Conservation (phyloP, 345 rosid genomes). For the Sonneratia caseolaris region DNA sequence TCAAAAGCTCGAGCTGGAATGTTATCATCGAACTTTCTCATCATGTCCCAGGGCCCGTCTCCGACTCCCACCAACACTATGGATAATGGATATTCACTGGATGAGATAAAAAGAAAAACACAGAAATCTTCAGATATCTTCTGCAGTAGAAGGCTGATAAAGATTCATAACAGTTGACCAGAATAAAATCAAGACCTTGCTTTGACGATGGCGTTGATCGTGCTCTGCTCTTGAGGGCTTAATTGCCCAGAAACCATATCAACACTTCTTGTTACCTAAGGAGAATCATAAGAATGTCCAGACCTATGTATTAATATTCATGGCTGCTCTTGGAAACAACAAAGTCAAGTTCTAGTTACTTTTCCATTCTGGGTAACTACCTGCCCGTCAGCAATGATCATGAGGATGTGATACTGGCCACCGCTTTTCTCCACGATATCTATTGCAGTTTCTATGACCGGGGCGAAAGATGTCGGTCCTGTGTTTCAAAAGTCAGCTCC, state of each 20-base stretch:
- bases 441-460: slow-evolving; percentile 34
- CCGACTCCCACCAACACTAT: slow-evolving; percentile 49
- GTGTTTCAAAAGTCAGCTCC: not conserved
- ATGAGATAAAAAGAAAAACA: not conserved
- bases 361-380: slow-evolving; percentile 9
- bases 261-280: slow-evolving; percentile 44
- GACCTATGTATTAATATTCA: not conserved
- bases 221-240: slow-evolving; percentile 39
- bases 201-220: slow-evolving; percentile 38
- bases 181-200: slow-evolving; percentile 27
- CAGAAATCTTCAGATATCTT: not conserved
- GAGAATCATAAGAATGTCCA: not conserved
- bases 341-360: not conserved
- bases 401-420: slow-evolving; percentile 47
- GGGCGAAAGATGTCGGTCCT: slow-evolving; percentile 58
- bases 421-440: slow-evolving; percentile 40
- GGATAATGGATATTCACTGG: slow-evolving; percentile 41
- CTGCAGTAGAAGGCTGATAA: not conserved
- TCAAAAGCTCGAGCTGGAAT: slow-evolving; percentile 46
- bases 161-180: not conserved
- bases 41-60: slow-evolving; percentile 57
- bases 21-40: slow-evolving; percentile 47
- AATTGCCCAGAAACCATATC: slow-evolving; percentile 26
- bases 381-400: slow-evolving; percentile 56
- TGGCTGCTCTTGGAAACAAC: not conserved